Conservation (phyloP, 768 basidiomycete genomes). For the Rhizopogon vesiculosus region DNA sequence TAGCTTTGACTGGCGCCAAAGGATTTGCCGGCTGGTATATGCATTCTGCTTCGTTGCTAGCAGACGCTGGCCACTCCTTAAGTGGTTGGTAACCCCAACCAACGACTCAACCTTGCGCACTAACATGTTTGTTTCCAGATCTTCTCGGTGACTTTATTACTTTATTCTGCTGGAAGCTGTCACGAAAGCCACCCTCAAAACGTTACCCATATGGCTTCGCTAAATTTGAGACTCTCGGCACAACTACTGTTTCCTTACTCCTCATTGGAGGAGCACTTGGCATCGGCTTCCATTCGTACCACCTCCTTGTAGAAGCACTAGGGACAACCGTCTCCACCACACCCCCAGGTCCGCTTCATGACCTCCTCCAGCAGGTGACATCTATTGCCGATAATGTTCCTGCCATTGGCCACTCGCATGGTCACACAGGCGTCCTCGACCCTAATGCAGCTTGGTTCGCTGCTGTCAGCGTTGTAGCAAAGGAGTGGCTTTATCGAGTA, state of each 20-base stretch:
- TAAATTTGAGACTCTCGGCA: conserved; percentile 95
- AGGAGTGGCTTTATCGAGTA: conserved; percentile 90
- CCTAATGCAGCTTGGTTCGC: conserved; percentile 99
- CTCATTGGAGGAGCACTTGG: conserved; percentile 81
- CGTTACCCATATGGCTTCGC: conserved; percentile 86
- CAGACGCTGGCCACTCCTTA: conserved; percentile 90
- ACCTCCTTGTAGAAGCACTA: conserved; percentile 74
- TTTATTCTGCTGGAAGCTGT: conserved; percentile 82
- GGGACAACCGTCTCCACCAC: conserved; percentile 59
- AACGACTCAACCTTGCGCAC: background rate
- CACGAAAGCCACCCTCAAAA: conserved; percentile 73
- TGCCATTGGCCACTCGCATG: conserved; percentile 47
- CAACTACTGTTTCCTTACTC: conserved; percentile 83
- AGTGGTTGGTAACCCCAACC: conserved; percentile 53
- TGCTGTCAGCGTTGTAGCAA: conserved; percentile 67
- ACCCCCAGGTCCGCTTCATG: conserved; percentile 59
- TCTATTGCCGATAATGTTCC: conserved; percentile 53
- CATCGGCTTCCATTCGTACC: conserved; percentile 87
- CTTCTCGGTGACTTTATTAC: conserved; percentile 90
- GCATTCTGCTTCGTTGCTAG: conserved; percentile 88
- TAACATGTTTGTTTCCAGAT: conserved; percentile 37
- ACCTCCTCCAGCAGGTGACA: conserved; percentile 54
- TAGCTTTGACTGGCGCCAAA: conserved; percentile 78
- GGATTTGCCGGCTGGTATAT: conserved; percentile 85
- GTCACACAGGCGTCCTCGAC: conserved; percentile 59